phyloP scores from a whole-genome alignment of 1,284 basidiomycete species.

The Sanghuangporus weigelae region DNA sequence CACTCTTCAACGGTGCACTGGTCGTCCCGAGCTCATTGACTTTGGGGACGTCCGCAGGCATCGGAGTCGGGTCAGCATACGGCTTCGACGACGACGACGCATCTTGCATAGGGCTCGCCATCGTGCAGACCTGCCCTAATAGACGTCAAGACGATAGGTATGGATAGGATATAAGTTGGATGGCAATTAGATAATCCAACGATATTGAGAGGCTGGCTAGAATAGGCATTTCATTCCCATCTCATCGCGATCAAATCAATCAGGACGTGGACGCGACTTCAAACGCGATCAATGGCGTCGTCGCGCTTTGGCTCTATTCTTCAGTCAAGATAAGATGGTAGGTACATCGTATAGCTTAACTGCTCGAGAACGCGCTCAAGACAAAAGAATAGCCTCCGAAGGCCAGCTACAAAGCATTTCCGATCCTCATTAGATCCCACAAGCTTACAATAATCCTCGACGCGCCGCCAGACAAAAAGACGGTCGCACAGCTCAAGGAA shows the following conservation, averaged over 20 bases:
- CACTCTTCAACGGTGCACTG: conserved; percentile 93
- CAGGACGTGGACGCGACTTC: not conserved
- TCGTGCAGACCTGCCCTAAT: conserved; percentile 20
- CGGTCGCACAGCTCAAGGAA: conserved; percentile 52
- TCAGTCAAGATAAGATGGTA: conserved; percentile 1
- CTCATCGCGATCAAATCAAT: not conserved
- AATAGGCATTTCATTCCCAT: conserved; percentile 1
- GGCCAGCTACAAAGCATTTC: conserved; percentile 43
- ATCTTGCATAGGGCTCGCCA: conserved; percentile 50
- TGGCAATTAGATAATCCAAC: not conserved
- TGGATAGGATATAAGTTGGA: not conserved
- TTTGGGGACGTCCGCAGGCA: conserved; percentile 71
- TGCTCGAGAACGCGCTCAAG: not conserved
- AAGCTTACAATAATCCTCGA: conserved; percentile 60
- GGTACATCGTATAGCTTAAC: not conserved
- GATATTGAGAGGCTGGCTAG: not conserved
- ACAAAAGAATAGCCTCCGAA: conserved; percentile 2
- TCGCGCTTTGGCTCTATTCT: not conserved
- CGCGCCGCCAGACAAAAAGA: conserved; percentile 42
- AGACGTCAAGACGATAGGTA: too few relatives aligned
- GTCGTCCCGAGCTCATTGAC: conserved; percentile 90
- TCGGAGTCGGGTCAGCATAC: conserved; percentile 68
- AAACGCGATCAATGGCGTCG: not conserved
- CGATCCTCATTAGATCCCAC: conserved; percentile 64
- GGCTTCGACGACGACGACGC: conserved; percentile 37